Base-by-base conservation (phyloP, 176 grass and related monocot genomes). In the Olyra latifolia region DNA sequence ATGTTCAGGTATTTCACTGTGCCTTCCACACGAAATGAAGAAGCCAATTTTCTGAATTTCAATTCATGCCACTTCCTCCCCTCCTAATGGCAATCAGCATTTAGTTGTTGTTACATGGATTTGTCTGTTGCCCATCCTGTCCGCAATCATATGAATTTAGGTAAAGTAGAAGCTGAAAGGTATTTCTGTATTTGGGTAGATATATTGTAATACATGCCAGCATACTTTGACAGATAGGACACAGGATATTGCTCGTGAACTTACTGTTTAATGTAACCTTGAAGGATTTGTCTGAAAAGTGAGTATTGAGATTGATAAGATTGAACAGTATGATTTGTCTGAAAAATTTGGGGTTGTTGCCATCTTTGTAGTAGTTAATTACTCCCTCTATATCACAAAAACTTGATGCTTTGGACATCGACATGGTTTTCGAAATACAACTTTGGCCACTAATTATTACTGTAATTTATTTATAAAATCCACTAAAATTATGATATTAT, bases 1-100 rank as follows among this genome's bases (percentile, higher is more conserved):
- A 98, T 59, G 95, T 98, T 46, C 95, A 97, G 87, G 94, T 97
- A 91, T 50, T n/a, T n/a, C n/a, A n/a, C 16, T 16, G 16, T 43
- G 40, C 16, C 3, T 27, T 39, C 73, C 44, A 60, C 39, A 60
- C 20, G 59, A 28, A 29, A 45, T 27, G 23, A 19, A 23, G 55
- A 76, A 61, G 23, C 1, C 15, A 45, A 20, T 76, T 5, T 61
- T 61, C 22, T 61, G 14, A 76, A 43, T 20, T 43, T 59, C 35
- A 19, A 14, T 42, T 20, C 22, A 27, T 42, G 13, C 20, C 71
- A n/a, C n/a, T n/a, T n/a, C n/a, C n/a, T n/a, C n/a, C n/a, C n/a
- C n/a, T n/a, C n/a, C 30, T 55, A 28, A 55, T 39, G 30, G 4
- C 30, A 74, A 5, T 17, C 19, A 6, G 70, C 10, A 10, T 54